Evolutionary conservation across 306 rosid genomes (phyloP), one percentile per base, ranked within the genome.

Genomic region (Prunus salicina): DNA sequence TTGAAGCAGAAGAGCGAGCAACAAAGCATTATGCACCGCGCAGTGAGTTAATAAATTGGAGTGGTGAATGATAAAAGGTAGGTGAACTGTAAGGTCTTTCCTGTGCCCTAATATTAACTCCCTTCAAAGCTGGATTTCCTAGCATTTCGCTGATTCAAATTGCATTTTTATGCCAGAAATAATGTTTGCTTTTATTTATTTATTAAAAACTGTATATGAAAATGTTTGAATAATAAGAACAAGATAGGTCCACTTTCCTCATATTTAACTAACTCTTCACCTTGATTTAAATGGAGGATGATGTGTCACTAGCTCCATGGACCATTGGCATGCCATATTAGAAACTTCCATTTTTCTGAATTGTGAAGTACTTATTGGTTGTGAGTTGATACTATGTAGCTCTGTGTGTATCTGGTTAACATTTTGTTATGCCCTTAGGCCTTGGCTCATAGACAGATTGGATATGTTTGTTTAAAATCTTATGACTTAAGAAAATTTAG

Each of bases 1-100:
- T 84, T 2, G 99, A 94, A 65, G 91, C 97, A 43, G 97, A 96
- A 82, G 99, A 92, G 83, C 92, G 99, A 63, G 92, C 89, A n/a
- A 81, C 93, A 43, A 89, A 88, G 79, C 78, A 86, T 20, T 82
- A 76, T 76, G 99, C 80, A 41, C 91, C 90, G 51, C 84, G 90
- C 73, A 83, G 89, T 43, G 97, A 91, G 55, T 84, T 96, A 72
- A 89, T 88, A 79, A 93, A 92, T 81, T 96, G 99, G 99, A 87
- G 73, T 66, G 97, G 97, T 75, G 96, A 95, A 84, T 92, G 73
- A 87, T 81, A 86, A 1, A 78, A 78, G 81, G 96, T 90, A 67
- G 86, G 84, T 76, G 22, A 8, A 14, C 22, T 61, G 49, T 47
- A 32, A 47, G 46, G 76, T 75, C 65, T 76, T 79, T 78, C 52